Evolutionary conservation across 805 yeast species (phyloP).

Genomic region (Yamadazyma sp.): DNA sequence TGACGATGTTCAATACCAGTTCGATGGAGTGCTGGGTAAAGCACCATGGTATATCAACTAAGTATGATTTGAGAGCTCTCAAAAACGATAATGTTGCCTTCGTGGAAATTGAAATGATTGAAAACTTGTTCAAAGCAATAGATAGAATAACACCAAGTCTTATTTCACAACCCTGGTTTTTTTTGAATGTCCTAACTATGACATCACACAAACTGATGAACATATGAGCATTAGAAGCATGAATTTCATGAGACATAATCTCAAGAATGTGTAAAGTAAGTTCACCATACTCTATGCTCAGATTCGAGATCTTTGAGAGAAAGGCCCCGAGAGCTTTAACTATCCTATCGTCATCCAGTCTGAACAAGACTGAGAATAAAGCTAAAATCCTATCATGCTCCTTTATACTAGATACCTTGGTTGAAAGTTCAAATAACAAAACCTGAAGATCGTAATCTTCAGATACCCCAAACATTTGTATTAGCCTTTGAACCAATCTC

Average conservation of each 20-base stretch:
- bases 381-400: slow-evolving; percentile 6
- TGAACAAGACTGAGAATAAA: slow-evolving; percentile 2
- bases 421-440: slow-evolving; percentile 4
- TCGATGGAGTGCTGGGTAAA: slow-evolving; percentile 70
- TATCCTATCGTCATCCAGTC: background rate
- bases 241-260: background rate
- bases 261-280: background rate
- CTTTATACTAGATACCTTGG: background rate
- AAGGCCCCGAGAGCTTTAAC: background rate
- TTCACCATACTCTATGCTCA: background rate
- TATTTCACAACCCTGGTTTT: slow-evolving; percentile 2
- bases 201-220: background rate
- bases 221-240: background rate
- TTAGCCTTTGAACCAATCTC: background rate
- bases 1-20: slow-evolving; percentile 42
- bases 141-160: slow-evolving; percentile 5
- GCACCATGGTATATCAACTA: slow-evolving; percentile 49
- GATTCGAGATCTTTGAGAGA: background rate
- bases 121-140: slow-evolving; percentile 4
- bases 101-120: background rate
- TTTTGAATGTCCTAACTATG: slow-evolving; percentile 3
- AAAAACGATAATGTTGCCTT: slow-evolving; percentile 16
- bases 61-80: slow-evolving; percentile 29
- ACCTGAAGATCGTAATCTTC: slow-evolving; percentile 6
- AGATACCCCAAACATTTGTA: background rate